phyloP scores from a whole-genome alignment of 345 rosid genomes.

The Mercurialis annua region DNA sequence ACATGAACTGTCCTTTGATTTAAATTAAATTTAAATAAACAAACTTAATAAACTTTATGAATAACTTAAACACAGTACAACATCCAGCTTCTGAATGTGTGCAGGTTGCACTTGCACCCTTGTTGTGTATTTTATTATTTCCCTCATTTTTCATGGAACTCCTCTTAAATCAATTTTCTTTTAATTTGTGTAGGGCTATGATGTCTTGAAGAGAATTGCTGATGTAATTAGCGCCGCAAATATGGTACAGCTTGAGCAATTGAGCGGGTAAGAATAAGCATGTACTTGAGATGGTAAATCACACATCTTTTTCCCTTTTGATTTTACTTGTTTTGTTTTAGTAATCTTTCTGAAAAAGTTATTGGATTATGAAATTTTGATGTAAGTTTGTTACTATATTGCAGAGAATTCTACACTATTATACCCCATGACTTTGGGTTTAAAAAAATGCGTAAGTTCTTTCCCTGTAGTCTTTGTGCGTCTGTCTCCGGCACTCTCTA shows the following conservation, averaged over 20 bases:
- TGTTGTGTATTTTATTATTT: conserved; percentile 1
- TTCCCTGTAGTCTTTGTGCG: conserved; percentile 1
- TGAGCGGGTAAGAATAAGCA: conserved; percentile 61
- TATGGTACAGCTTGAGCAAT: conserved; percentile 56
- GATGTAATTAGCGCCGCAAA: conserved; percentile 46
- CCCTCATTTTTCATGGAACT: background rate
- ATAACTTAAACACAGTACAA: background rate
- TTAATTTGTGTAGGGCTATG: conserved; percentile 61
- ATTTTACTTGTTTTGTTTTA: background rate
- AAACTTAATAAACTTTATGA: too few relatives aligned
- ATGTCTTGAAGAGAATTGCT: conserved; percentile 70
- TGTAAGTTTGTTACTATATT: conserved; percentile 22
- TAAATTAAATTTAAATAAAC: too few relatives aligned
- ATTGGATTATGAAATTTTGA: conserved; percentile 1
- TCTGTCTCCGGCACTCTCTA: background rate
- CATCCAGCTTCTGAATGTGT: background rate
- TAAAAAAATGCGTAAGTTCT: conserved; percentile 71
- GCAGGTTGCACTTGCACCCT: background rate
- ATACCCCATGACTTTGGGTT: conserved; percentile 94
- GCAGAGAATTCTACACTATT: conserved; percentile 86
- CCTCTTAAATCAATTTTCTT: conserved; percentile 13
- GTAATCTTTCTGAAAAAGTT: background rate
- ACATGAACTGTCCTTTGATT: too few relatives aligned
- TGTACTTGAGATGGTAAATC: background rate
- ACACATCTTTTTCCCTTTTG: too few relatives aligned